phyloP scores from a whole-genome alignment of 805 yeast species.

The Saccharomycopsis sp. region DNA sequence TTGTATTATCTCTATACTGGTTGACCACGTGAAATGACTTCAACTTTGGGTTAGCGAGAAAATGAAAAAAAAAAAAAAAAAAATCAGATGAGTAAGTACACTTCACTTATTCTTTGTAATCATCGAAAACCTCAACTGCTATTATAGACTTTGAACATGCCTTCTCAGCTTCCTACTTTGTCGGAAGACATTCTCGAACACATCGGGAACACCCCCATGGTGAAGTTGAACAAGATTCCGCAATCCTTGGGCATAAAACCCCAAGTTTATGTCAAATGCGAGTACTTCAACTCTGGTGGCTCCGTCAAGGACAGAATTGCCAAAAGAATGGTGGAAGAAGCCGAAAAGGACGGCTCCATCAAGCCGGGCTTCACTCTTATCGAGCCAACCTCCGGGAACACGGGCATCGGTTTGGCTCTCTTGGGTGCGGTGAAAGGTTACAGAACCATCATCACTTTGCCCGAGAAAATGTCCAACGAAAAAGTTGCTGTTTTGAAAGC shows the following conservation, averaged over 20 bases:
- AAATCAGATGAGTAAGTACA: not conserved
- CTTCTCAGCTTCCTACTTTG: slow-evolving; percentile 29
- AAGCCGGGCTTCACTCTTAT: slow-evolving; percentile 81
- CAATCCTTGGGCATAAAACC: slow-evolving; percentile 70
- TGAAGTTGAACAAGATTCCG: slow-evolving; percentile 66
- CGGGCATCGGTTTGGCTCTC: slow-evolving; percentile 84
- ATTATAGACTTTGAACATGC: slow-evolving; percentile 7
- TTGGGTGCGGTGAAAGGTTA: slow-evolving; percentile 84
- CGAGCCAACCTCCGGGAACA: slow-evolving; percentile 87
- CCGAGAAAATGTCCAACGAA: slow-evolving; percentile 89
- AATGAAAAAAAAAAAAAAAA: not conserved
- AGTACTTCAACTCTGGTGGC: slow-evolving; percentile 82
- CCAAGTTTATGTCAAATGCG: slow-evolving; percentile 62
- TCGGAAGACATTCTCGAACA: slow-evolving; percentile 54
- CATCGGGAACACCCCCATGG: slow-evolving; percentile 81
- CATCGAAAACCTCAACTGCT: not conserved
- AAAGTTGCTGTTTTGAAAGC: slow-evolving; percentile 83
- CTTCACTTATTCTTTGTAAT: not conserved
- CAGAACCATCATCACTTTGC: slow-evolving; percentile 78
- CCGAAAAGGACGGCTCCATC: slow-evolving; percentile 66
- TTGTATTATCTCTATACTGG: too few species aligned
- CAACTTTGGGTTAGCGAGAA: too few species aligned
- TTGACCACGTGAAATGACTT: too few species aligned
- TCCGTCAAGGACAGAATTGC: slow-evolving; percentile 87
- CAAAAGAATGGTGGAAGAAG: slow-evolving; percentile 76